Conservation (phyloP, 192 early-diverging fungal genomes). For the Backusella macrospora region DNA sequence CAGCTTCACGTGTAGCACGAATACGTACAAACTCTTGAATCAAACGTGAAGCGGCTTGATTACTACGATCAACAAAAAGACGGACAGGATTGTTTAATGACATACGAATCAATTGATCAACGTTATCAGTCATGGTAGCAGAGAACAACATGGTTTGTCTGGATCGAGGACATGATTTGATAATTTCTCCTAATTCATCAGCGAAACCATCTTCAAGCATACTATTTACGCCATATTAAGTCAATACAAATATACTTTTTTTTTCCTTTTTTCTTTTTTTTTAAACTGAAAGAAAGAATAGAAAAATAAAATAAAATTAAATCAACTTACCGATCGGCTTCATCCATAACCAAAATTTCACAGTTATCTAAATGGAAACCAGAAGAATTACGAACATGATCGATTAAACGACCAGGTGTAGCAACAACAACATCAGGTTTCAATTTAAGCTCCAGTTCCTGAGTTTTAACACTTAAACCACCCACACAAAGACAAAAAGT, state of each 20-base stretch:
- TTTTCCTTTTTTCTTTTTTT: too few species aligned
- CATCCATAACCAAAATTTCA: conserved; percentile 98
- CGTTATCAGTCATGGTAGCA: conserved; percentile 99
- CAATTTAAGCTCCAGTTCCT: conserved; percentile 85
- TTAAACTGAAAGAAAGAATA: not conserved
- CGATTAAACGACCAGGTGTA: conserved; percentile 97
- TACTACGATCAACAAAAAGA: conserved; percentile 85
- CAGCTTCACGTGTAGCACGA: conserved; percentile 79
- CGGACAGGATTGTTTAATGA: conserved; percentile 89
- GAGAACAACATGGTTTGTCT: conserved; percentile 99
- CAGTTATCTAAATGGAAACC: conserved; percentile 86
- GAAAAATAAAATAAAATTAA: not conserved
- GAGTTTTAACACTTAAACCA: conserved; percentile 82
- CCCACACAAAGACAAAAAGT: conserved; percentile 86
- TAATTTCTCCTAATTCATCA: conserved; percentile 94
- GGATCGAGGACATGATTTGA: conserved; percentile 81
- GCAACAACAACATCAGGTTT: conserved; percentile 95
- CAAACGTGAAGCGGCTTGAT: conserved; percentile 75
- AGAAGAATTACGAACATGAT: conserved; percentile 92
- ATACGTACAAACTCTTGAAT: conserved; percentile 97
- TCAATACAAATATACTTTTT: not conserved
- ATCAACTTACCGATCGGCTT: conserved; percentile 83
- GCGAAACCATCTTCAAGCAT: conserved; percentile 99
- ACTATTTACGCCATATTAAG: conserved; percentile 30
- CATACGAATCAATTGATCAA: conserved; percentile 92